phyloP scores from a whole-genome alignment of 768 basidiomycete genomes.

The Dictyophora rubrovolvata region DNA sequence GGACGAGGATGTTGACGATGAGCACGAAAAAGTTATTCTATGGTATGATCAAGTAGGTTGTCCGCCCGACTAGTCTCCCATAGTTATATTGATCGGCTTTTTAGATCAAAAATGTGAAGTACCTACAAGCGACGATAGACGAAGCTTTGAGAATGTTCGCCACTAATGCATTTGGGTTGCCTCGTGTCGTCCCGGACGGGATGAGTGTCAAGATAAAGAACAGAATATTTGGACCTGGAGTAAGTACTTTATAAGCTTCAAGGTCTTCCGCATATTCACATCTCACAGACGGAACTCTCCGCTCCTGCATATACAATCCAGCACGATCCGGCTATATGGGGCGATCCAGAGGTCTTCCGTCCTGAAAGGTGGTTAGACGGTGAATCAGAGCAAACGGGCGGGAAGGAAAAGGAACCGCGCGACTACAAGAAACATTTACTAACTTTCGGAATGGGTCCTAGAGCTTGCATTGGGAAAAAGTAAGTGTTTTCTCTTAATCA shows the following conservation, averaged over 20 bases:
- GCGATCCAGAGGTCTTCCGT: constrained; percentile 23
- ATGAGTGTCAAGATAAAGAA: constrained; percentile 14
- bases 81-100: neutral
- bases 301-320: constrained; percentile 28
- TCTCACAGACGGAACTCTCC: constrained; percentile 22
- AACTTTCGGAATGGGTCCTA: constrained; percentile 24
- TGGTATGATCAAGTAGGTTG: constrained; percentile 1
- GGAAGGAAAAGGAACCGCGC: neutral
- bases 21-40: neutral
- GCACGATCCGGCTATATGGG: constrained; percentile 24
- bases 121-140: constrained; percentile 23
- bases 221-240: constrained; percentile 21
- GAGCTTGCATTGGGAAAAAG: constrained; percentile 19
- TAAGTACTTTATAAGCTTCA: neutral
- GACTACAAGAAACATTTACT: constrained; percentile 20
- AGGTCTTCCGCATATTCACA: neutral
- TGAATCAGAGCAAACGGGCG: neutral
- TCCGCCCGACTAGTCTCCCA: neutral
- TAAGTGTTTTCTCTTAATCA: neutral
- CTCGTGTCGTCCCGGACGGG: constrained; percentile 23
- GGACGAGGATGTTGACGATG: neutral
- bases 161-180: constrained; percentile 28
- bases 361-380: constrained; percentile 29
- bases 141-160: constrained; percentile 26
- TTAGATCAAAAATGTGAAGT: constrained; percentile 16